phyloP scores from a whole-genome alignment of 257 asterid species.

The Solanum neorickii region DNA sequence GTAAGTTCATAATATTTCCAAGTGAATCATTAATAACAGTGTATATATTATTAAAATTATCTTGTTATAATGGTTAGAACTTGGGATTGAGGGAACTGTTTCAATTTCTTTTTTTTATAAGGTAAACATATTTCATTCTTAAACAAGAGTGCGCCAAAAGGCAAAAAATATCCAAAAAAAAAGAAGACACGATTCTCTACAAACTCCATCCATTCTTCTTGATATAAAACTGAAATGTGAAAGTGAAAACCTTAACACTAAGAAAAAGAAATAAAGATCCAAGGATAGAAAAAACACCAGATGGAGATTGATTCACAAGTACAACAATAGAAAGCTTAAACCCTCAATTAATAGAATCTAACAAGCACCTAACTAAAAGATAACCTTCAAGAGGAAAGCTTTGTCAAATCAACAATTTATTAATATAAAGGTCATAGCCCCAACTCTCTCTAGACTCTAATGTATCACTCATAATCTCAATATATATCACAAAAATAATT shows the following conservation, averaged over 20 bases:
- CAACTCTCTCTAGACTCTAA: not conserved
- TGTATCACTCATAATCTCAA: not conserved
- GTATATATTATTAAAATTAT: not conserved
- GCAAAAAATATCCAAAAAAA: not conserved
- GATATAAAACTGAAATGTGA: not conserved
- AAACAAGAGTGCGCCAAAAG: not conserved
- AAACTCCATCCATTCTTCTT: not conserved
- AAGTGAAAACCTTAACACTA: not conserved
- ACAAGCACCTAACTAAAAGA: not conserved
- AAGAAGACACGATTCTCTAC: not conserved
- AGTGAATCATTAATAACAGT: not conserved
- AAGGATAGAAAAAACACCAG: not conserved
- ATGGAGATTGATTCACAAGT: not conserved
- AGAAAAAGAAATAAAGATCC: not conserved
- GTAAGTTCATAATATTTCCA: not conserved
- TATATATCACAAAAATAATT: not conserved
- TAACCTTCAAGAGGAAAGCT: not conserved
- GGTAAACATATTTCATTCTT: not conserved
- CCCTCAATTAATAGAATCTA: not conserved
- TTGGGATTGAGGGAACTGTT: not conserved
- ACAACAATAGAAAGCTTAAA: not conserved
- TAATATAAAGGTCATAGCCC: not conserved
- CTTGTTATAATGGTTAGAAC: not conserved
- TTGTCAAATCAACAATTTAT: not conserved
- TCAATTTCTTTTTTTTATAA: not conserved